Evolutionary conservation across 2,329 filamentous ascomycete genomes (phyloP).

Genomic region (Rutstroemia sp.): DNA sequence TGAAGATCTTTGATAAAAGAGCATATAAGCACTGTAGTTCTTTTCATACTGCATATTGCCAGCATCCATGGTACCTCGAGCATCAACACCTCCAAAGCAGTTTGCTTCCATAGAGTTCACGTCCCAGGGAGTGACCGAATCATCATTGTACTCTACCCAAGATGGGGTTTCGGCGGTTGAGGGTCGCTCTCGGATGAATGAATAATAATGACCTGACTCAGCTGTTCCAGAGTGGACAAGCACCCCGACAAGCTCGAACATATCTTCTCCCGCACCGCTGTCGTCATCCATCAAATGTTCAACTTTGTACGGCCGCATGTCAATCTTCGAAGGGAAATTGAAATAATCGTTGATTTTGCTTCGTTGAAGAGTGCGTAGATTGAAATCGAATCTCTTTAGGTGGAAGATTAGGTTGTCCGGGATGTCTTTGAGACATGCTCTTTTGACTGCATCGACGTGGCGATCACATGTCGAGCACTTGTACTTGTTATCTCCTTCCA

Average conservation of each 20-base stretch:
- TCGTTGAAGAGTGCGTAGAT: constrained; percentile 66
- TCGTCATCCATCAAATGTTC: constrained; percentile 65
- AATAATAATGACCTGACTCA: constrained; percentile 95
- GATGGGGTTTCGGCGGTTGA: constrained; percentile 37
- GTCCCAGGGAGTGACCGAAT: constrained; percentile 71
- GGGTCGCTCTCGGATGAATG: constrained; percentile 79
- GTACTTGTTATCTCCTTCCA: constrained; percentile 99
- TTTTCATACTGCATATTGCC: constrained; percentile 52
- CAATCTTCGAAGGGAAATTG: constrained; percentile 72
- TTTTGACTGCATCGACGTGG: constrained; percentile 88
- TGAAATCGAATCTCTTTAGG: constrained; percentile 81
- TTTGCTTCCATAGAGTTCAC: constrained; percentile 62
- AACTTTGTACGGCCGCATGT: constrained; percentile 88
- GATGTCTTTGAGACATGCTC: constrained; percentile 84
- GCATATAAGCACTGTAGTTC: constrained; percentile 87
- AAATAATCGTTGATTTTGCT: constrained; percentile 97
- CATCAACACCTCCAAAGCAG: constrained; percentile 71
- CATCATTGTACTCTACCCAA: constrained; percentile 95
- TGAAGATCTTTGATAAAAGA: constrained; percentile 85
- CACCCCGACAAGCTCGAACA: constrained; percentile 91
- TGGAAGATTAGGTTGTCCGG: constrained; percentile 95
- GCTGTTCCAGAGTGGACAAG: constrained; percentile 90
- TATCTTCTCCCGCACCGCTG: constrained; percentile 52
- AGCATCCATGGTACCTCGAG: constrained; percentile 39
- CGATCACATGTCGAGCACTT: constrained; percentile 86